phyloP scores from a whole-genome alignment of 441 rosid species.

The Adansonia madagascariensis region DNA sequence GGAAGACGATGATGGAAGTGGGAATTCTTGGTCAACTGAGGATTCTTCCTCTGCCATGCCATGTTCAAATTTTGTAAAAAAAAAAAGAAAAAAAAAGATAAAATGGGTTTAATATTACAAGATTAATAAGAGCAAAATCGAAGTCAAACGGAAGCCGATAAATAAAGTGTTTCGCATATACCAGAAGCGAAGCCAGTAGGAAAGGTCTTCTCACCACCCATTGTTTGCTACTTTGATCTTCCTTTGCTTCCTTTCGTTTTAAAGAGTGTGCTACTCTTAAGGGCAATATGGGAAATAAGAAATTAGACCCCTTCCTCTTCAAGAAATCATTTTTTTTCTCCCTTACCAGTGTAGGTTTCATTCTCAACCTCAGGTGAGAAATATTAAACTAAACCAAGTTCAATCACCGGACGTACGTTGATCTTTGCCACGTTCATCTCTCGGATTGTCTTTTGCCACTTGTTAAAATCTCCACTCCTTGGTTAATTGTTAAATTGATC shows the following conservation, averaged over 20 bases:
- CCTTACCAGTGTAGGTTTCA: too few relatives aligned
- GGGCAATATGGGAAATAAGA: neutral
- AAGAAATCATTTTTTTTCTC: too few relatives aligned
- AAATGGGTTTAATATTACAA: neutral
- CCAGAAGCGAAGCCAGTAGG: slow-evolving; percentile 3
- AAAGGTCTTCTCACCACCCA: slow-evolving; percentile 16
- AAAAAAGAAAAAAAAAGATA: neutral
- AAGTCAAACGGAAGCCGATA: neutral
- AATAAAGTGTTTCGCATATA: neutral
- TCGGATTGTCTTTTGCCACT: neutral
- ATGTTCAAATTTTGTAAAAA: neutral
- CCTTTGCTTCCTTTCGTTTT: neutral
- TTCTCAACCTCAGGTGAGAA: too few relatives aligned
- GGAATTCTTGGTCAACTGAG: slow-evolving; percentile 16
- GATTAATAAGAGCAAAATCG: neutral
- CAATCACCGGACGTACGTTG: neutral
- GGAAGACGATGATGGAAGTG: neutral
- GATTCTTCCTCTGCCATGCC: slow-evolving; percentile 11
- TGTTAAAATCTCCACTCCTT: neutral
- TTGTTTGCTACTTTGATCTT: neutral
- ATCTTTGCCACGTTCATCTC: neutral
- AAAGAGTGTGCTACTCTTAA: neutral
- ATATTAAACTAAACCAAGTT: neutral
- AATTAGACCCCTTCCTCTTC: neutral
- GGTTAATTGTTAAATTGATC: neutral